These are phyloP conservation scores for Phytophthora pseudosyringae DNA, from an alignment of 352 stramenopile species.

Conservation along the genomic window DNA sequence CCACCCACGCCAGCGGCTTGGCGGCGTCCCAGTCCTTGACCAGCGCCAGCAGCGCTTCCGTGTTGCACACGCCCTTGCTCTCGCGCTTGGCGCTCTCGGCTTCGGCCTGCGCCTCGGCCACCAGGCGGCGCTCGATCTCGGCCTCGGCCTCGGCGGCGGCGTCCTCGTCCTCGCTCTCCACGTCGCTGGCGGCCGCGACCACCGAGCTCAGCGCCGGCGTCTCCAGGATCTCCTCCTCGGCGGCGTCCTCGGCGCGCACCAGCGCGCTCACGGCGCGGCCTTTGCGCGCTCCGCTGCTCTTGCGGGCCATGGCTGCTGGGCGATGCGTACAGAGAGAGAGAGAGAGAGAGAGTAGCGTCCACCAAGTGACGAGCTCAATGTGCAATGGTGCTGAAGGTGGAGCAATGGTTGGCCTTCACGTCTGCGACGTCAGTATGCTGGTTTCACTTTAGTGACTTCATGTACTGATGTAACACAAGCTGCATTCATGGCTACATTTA, in stretches of 20 bases:
- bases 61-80: constrained; percentile 75
- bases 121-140: constrained; percentile 77
- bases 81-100: constrained; percentile 46
- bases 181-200: constrained; percentile 23
- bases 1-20: constrained; percentile 70
- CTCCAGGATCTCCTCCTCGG: constrained; percentile 86
- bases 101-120: constrained; percentile 70
- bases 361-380: not conserved
- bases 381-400: constrained; percentile 13
- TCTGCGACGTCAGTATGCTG: constrained; percentile 8
- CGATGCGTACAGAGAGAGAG: not conserved
- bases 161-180: constrained; percentile 52
- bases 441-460: constrained; percentile 15
- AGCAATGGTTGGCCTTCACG: constrained; percentile 28
- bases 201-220: constrained; percentile 73
- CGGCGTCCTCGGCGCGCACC: constrained; percentile 72
- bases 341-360: not conserved
- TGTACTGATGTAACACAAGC: not conserved
- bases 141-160: constrained; percentile 60
- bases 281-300: constrained; percentile 48
- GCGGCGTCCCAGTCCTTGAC: constrained; percentile 58
- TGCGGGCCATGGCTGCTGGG: constrained; percentile 39
- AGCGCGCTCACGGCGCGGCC: constrained; percentile 55
- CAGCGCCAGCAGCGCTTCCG: constrained; percentile 66
- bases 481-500: no score